Evolutionary conservation across 176 grass and related monocot species (phyloP), one percentile per base, ranked within the genome.

Genomic region (Canna indica): DNA sequence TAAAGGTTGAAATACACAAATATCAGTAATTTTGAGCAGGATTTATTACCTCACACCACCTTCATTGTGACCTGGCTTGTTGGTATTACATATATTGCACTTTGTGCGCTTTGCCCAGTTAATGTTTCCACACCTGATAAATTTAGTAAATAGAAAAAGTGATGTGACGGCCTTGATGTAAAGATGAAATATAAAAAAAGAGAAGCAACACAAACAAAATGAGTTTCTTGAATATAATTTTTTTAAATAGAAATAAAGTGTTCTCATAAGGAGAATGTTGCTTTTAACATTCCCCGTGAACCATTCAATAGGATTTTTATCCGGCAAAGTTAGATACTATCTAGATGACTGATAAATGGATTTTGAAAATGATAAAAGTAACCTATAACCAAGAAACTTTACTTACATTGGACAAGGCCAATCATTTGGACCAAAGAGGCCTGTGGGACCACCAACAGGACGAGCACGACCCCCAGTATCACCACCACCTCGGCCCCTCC

Each of bases 21-120:
- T n/a, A n/a, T n/a, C n/a, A n/a, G n/a, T n/a, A n/a, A n/a, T n/a
- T n/a, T n/a, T n/a, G n/a, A n/a, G n/a, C n/a, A n/a, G n/a, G n/a
- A n/a, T 30, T 41, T 29, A 47, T 70, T 83, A 91, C 92, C 92
- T 96, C 58, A 86, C 92, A 72, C 83, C 88, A 64, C 92, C 92
- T 79, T 96, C 92, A 79, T 79, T 96, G 47, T 84, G 84, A 60
- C 92, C 92, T 68, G 92, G 88, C 71, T 87, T 91, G 53, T 85
- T 89, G 53, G 88, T 96, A 83, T 96, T 96, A 65, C 92, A 96
- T 46, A 96, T 88, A 81, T 96, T 96, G 75, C 92, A 96, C 73
- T 96, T 96, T 15, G 42, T 85, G 34, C 92, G 92, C 70, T 96
- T 91, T 36, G 92, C 92, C 92, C 92, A 96, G 58, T 96, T 96